Base-by-base conservation (phyloP, 1,139 yeast genomes). In the Casaregolazyma lundiana region DNA sequence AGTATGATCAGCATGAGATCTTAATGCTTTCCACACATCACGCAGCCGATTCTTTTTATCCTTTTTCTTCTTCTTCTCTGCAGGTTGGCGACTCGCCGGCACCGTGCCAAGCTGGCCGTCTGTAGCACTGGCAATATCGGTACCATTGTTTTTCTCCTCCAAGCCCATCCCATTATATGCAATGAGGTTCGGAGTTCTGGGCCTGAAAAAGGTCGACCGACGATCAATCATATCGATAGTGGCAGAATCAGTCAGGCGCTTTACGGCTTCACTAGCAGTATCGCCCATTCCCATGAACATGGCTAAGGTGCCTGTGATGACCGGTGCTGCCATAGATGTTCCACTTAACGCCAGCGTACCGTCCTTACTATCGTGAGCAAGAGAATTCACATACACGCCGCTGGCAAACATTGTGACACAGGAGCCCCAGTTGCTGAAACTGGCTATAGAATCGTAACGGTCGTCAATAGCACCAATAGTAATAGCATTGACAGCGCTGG, bases 401-500 rank as follows among this genome's bases (percentile, higher is more conserved):
- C 92, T 78, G 1, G 96, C 90, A 67, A 87, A 84, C 2, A 89
- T 68, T 59, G 87, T 88, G 6, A 90, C 95, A 63, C 97, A 89
- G 20, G 75, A 69, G 0, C 96, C 97, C 90, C 94, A 89, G 58
- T 89, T 89, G 18, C 95, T 80, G 60, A 89, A 90, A 6, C 76
- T 64, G 0, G 97, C 94, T 35, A 88, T 71, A 0, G 74, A 62
- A 56, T 87, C 95, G 19, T 73, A 73, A 32, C 74, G 63, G 59
- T 84, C 95, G 62, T 88, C 94, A 43, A 88, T 80, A 2, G 97
- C 96, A 0, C 96, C 97, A 1, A 89, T 96, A 0, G 96, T 84
- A 1, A 88, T 77, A 0, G 92, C 94, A 40, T 69, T 68, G 1
- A 68, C 64, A 0, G 95, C 80, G 32, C 90, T 79, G 0, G 94